These are phyloP conservation scores for Coniferiporia weirii DNA, from an alignment of 1,284 basidiomycete genomes.

Conservation along the genomic window DNA sequence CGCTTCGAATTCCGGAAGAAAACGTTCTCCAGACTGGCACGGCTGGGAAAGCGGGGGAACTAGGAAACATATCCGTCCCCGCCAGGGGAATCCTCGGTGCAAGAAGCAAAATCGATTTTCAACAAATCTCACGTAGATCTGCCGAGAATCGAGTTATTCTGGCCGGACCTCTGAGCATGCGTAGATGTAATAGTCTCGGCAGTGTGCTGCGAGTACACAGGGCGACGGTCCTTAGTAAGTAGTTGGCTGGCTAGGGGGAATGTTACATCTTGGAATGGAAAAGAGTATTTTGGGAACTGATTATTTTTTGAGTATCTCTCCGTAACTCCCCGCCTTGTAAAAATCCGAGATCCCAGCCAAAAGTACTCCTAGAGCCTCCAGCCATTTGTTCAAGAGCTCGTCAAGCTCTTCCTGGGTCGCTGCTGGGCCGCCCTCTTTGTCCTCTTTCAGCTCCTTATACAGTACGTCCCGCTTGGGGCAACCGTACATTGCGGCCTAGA, in stretches of 20 bases:
- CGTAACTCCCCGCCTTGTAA: conserved; percentile 7
- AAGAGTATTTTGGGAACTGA: neutral
- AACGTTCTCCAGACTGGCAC: no score
- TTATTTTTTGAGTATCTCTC: conserved; percentile 4
- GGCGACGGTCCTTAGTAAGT: neutral
- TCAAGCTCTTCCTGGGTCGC: conserved; percentile 12
- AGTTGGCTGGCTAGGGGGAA: neutral
- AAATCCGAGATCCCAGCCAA: conserved; percentile 10
- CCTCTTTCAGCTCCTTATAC: conserved; percentile 44
- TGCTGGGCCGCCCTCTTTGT: conserved; percentile 6
- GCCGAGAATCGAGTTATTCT: neutral
- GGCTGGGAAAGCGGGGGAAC: no score
- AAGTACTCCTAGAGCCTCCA: conserved; percentile 11
- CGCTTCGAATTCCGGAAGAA: no score
- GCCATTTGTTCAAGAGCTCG: conserved; percentile 11
- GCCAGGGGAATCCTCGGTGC: neutral
- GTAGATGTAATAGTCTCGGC: neutral
- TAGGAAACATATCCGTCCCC: no score
- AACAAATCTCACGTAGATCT: neutral
- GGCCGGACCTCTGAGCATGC: neutral
- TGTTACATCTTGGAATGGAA: neutral
- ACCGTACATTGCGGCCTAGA: conserved; percentile 56
- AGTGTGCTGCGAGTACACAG: neutral
- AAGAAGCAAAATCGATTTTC: neutral
- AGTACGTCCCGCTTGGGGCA: conserved; percentile 57